Conservation (phyloP, 768 basidiomycete species). For the Lactifluus piperatus region DNA sequence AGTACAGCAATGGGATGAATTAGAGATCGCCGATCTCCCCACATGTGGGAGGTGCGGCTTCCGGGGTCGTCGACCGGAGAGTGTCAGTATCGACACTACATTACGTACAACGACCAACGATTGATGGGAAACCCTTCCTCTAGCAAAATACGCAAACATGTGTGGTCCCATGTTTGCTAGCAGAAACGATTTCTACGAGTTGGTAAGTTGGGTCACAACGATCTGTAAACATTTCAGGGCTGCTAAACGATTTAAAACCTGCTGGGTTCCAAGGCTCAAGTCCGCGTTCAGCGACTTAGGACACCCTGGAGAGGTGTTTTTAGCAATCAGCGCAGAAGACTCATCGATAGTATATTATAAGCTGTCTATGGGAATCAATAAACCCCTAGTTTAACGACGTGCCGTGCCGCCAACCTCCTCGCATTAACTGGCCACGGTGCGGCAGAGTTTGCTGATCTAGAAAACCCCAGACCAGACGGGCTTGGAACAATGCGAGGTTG, state of each 20-base stretch:
- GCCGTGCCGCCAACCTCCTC: too few species aligned
- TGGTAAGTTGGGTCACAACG: slow-evolving; percentile 9
- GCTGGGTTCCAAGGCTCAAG: neutral
- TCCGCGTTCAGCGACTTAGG: slow-evolving; percentile 8
- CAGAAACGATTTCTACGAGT: slow-evolving; percentile 9
- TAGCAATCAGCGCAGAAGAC: slow-evolving; percentile 16
- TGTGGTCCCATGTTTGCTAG: slow-evolving; percentile 8
- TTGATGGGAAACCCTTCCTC: neutral
- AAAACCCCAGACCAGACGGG: too few species aligned
- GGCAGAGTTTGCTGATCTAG: too few species aligned
- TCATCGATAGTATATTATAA: slow-evolving; percentile 20
- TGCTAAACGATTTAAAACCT: neutral
- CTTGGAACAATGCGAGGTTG: too few species aligned
- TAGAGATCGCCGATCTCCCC: slow-evolving; percentile 16
- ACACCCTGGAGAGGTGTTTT: slow-evolving; percentile 4
- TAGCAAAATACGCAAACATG: neutral
- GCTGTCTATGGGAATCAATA: slow-evolving; percentile 6
- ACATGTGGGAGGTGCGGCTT: slow-evolving; percentile 17
- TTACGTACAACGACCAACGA: neutral
- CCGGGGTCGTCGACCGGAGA: slow-evolving; percentile 8
- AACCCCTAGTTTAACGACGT: slow-evolving; percentile 6
- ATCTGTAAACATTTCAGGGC: neutral
- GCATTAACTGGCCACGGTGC: too few species aligned
- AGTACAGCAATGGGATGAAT: slow-evolving; percentile 15
- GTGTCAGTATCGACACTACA: neutral